phyloP scores from a whole-genome alignment of 306 rosid genomes.

The Lathyrus tuberosus region DNA sequence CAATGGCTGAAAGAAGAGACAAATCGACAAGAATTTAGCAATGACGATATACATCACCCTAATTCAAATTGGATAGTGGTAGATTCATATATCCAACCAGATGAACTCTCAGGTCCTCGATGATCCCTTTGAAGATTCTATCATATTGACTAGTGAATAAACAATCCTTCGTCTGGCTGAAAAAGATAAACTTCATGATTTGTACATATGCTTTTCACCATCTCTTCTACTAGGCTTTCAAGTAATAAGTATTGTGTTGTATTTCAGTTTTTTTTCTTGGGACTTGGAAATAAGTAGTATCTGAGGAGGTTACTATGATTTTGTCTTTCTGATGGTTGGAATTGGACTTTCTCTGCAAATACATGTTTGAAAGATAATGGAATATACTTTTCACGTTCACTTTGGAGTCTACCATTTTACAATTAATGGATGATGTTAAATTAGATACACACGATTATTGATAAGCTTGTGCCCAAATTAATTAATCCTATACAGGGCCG shows the following conservation, averaged over 20 bases:
- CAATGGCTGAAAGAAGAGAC: no score
- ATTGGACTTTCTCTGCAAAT: conserved; percentile 6
- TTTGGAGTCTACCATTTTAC: not conserved
- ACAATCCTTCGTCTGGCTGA: conserved; percentile 34
- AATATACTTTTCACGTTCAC: conserved; percentile 12
- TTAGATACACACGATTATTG: no score
- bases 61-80: conserved; percentile 67
- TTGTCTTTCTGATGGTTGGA: conserved; percentile 5
- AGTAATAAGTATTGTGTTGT: not conserved
- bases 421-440: no score
- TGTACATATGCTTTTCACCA: conserved; percentile 61
- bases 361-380: not conserved
- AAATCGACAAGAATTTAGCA: conserved; percentile 63
- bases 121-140: no score
- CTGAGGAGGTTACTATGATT: conserved; percentile 1
- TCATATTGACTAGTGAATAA: no score
- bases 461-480: no score
- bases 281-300: not conserved
- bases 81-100: conserved; percentile 73
- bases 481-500: no score
- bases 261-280: not conserved
- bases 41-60: conserved; percentile 46
- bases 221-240: no score
- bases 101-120: conserved; percentile 90
- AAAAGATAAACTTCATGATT: conserved; percentile 47